These are phyloP conservation scores for Penicillium sp. DNA, from an alignment of 2,329 filamentous ascomycete genomes.

Conservation along the genomic window DNA sequence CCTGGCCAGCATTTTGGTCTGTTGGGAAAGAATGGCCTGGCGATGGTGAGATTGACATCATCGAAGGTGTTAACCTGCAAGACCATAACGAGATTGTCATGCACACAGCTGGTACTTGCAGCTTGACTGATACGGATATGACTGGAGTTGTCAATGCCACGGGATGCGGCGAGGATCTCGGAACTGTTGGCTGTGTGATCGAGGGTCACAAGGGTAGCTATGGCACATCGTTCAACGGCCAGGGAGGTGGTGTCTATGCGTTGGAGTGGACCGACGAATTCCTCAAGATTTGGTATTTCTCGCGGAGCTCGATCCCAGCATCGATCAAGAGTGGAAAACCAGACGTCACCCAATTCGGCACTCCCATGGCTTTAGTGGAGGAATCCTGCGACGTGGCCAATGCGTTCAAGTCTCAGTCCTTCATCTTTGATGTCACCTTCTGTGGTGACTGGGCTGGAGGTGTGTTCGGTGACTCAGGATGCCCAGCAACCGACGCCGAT, in stretches of 20 bases:
- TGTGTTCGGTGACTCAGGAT: conserved; percentile 50
- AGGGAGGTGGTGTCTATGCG: conserved; percentile 53
- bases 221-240: conserved; percentile 56
- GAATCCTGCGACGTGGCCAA: conserved; percentile 43
- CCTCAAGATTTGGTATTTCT: conserved; percentile 57
- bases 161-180: conserved; percentile 49
- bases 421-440: conserved; percentile 56
- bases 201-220: conserved; percentile 45
- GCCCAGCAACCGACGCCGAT: conserved; percentile 58
- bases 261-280: conserved; percentile 49
- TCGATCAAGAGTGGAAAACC: conserved; percentile 48
- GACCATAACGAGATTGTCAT: conserved; percentile 49
- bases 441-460: conserved; percentile 58
- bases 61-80: conserved; percentile 53
- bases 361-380: conserved; percentile 47
- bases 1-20: conserved; percentile 55
- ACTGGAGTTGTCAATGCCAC: conserved; percentile 50
- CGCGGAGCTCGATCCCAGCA: conserved; percentile 44
- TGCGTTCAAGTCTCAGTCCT: conserved; percentile 44
- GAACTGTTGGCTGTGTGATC: conserved; percentile 44
- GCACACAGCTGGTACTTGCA: conserved; percentile 50
- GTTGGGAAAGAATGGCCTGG: conserved; percentile 44
- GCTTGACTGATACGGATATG: conserved; percentile 47
- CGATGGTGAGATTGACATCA: conserved; percentile 53
- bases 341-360: conserved; percentile 48